Base-by-base conservation (phyloP, 306 rosid species). In the Rubus parviflorus region DNA sequence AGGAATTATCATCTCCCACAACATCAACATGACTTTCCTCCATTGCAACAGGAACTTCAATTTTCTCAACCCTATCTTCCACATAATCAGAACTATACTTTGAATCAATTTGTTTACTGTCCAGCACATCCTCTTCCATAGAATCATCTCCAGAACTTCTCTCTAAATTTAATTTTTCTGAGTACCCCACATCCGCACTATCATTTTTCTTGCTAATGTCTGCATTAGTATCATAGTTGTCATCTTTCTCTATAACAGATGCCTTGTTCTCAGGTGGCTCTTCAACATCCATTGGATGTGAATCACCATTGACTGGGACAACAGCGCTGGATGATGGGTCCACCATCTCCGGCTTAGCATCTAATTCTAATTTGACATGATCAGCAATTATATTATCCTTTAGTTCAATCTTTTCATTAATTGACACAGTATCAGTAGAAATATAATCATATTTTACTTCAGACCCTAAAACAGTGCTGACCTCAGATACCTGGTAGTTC, bases 81-180 rank as follows among this genome's bases (percentile, higher is more conserved):
- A 86, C 86, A 72, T 88, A 88, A 78, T 80, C 90, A 79, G 82
- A 89, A 78, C 73, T 70, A 83, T 87, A 89, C 83, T 85, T 91
- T 22, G 89, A 91, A 81, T 92, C 97, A 85, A 84, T 80, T 80
- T 88, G 97, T 76, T 89, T 95, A 83, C 77, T 87, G 89, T 95
- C 99, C 30, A 83, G 81, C 81, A 89, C 83, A 90, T 95, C 99
- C 83, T 92, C 99, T 75, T 93, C 98, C 89, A 95, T 92, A 49
- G 99, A 95, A 89, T 95, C 98, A 83, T 95, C 99, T 72, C 98
- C 98, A 81, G 98, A 91, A 89, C 99, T 95, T 85, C 97, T 88
- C 85, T 95, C 99, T 78, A 95, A 83, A 86, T 95, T 92, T 83
- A 95, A 84, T 86, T 89, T 88, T 86, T 95, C 99, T 2, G 91